Evolutionary conservation across 176 grass and related monocot species (phyloP), one percentile per base, ranked within the genome.

Genomic region (Elaeis guineensis): DNA sequence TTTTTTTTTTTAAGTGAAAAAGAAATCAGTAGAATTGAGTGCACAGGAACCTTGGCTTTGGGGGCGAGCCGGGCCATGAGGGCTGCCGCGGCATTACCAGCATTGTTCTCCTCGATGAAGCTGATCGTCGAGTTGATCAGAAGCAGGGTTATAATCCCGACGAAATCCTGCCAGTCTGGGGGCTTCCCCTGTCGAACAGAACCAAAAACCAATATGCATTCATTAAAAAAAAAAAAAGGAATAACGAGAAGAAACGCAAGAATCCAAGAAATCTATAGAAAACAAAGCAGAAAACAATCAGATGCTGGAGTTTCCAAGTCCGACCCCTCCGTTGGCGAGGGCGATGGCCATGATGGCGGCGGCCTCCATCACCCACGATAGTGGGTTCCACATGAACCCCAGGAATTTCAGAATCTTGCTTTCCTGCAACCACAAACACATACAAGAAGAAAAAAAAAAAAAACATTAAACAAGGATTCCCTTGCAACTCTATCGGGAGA

Each of bases 371-470:
- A 89, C 86, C 86, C 86, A 89, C 19, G 86, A 89, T 0, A 89
- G 70, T 32, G 86, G 86, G 53, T 89, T 89, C 86, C 86, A 89
- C 86, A 89, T 89, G 74, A 89, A 89, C 6, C 86, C 86, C 58
- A 89, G 22, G 28, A 85, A 89, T 67, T 89, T 89, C n/a, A 89
- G 66, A n/a, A 81, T 16, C 21, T 89, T 89, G 78, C 81, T 89
- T 81, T 89, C 86, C 86, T 89, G 85, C 59, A 12, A 16, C 63
- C 74, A 50, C 5, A 61, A 44, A 12, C 7, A 44, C 11, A 14
- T 44, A 3, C 2, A 2, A 6, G 5, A 32, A 1, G 1, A 7
- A 7, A 7, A 32, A 7, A 32, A 32, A 32, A 9, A 35, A 9
- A 35, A 2, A 35, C 23, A 23, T 23, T 35, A 14, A 44, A 44